Percentiles rank a stretch among this genome's conserved stretches.
Evolutionary conservation across 805 yeast species (phyloP).

Genomic region (Candida pseudoglaebosa): DNA sequence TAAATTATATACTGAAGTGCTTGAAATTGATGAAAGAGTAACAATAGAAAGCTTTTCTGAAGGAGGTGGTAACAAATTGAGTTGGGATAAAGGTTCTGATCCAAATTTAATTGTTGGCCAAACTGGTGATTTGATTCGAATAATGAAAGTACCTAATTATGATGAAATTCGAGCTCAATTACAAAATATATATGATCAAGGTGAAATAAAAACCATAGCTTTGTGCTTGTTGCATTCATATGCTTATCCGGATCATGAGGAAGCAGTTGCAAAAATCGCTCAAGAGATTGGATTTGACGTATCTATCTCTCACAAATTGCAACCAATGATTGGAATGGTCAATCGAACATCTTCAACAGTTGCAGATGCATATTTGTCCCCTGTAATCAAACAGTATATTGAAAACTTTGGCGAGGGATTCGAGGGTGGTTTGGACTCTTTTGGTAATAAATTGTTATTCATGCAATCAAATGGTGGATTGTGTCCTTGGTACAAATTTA

Average conservation of each 20-base stretch:
- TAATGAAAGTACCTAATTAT: conserved; percentile 30
- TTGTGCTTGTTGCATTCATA: conserved; percentile 39
- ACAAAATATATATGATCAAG: conserved; percentile 19
- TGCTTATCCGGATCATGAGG: conserved; percentile 38
- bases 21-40: conserved; percentile 87
- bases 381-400: conserved; percentile 33
- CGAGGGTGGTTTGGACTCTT: conserved; percentile 34
- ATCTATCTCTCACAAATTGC: conserved; percentile 36
- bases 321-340: conserved; percentile 44
- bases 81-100: conserved; percentile 17
- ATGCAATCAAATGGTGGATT: conserved; percentile 98
- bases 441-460: conserved; percentile 63
- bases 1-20: conserved; percentile 67
- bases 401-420: conserved; percentile 37
- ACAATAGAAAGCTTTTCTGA: conserved; percentile 73
- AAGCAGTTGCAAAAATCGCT: conserved; percentile 30
- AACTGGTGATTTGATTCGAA: conserved; percentile 31
- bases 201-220: conserved; percentile 27
- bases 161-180: conserved; percentile 20
- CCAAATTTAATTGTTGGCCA: conserved; percentile 32
- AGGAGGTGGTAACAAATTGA: conserved; percentile 48
- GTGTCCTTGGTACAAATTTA: conserved; percentile 75
- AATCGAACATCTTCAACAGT: conserved; percentile 40
- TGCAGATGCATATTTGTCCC: conserved; percentile 42
- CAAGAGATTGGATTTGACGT: conserved; percentile 34